These are phyloP conservation scores for Physcomitrium patens DNA, from an alignment of 225 moss, liverwort and hornwort genomes.

Conservation along the genomic window DNA sequence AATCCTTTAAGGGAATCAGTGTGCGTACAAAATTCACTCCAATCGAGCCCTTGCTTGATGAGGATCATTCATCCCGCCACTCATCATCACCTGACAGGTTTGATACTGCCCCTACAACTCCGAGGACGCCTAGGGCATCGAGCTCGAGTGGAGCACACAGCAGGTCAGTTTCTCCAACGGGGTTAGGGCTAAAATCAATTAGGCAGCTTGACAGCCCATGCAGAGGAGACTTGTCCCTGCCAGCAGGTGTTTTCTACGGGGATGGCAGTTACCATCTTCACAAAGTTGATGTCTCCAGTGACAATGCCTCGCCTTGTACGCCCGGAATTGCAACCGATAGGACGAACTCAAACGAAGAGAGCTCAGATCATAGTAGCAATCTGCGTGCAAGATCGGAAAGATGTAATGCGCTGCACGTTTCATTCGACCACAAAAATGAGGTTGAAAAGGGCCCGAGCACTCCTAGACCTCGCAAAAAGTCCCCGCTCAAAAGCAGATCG, in stretches of 20 bases:
- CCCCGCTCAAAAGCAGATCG: conserved; percentile 35
- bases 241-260: background rate
- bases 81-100: conserved; percentile 46
- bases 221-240: conserved; percentile 23
- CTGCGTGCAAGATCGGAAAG: background rate
- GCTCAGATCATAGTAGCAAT: conserved; percentile 4
- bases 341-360: conserved; percentile 12
- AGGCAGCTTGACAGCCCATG: background rate
- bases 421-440: background rate
- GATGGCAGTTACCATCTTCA: background rate
- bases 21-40: conserved; percentile 56
- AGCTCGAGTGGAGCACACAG: conserved; percentile 34
- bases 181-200: background rate
- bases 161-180: conserved; percentile 37
- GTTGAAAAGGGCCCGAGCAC: background rate
- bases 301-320: conserved; percentile 2
- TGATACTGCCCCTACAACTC: conserved; percentile 40
- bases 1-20: conserved; percentile 47
- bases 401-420: conserved; percentile 12
- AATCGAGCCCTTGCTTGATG: conserved; percentile 42
- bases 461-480: conserved; percentile 29
- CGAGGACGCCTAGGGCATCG: conserved; percentile 38
- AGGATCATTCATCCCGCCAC: conserved; percentile 39
- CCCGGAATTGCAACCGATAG: background rate
- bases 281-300: conserved; percentile 4